Evolutionary conservation across 148 eudicot genomes (phyloP), one percentile per base, ranked within the genome.

Genomic region (Cornus suecica): DNA sequence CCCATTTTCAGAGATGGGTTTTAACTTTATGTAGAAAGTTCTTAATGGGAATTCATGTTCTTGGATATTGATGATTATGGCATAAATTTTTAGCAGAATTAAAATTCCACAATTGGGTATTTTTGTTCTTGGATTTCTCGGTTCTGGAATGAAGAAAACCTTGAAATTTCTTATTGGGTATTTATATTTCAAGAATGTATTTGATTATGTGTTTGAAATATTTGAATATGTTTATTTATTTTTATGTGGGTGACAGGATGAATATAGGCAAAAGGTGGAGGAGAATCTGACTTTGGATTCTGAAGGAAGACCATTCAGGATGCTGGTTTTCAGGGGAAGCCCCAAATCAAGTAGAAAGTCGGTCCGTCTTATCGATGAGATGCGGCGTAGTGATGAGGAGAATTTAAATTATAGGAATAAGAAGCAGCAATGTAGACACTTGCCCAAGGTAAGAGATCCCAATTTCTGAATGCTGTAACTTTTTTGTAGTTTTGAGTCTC

Each of bases 301-400:
- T 27, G 85, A 73, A 30, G 85, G 85, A 61, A 82, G 85, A 66
- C 87, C 80, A 64, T 85, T 85, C 70, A 80, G 79, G 62, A 82
- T 85, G 85, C 58, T 85, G 75, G 85, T 79, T 70, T 85, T 85
- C 82, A 76, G 87, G 54, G 87, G 87, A 27, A 82, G 85, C 74
- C 85, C 85, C 11, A 84, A 84, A 81, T 72, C 82, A 24, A 81
- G 78, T 63, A 63, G 84, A 48, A 81, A 82, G 74, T 64, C 76
- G 10, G 34, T 62, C n/a, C 76, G 74, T 27, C 65, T 42, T 27
- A 70, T 84, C 34, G 87, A 85, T 62, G 87, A 85, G 58, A 69
- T 79, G 70, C 61, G 81, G 54, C 81, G 69, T 0, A 76, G 79
- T 24, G 83, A 82, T 6, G 79, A 81, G 60, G 81, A 79, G 29